Evolutionary conservation across 257 asterid genomes (phyloP).

Genomic region (Haberlea rhodopensis): DNA sequence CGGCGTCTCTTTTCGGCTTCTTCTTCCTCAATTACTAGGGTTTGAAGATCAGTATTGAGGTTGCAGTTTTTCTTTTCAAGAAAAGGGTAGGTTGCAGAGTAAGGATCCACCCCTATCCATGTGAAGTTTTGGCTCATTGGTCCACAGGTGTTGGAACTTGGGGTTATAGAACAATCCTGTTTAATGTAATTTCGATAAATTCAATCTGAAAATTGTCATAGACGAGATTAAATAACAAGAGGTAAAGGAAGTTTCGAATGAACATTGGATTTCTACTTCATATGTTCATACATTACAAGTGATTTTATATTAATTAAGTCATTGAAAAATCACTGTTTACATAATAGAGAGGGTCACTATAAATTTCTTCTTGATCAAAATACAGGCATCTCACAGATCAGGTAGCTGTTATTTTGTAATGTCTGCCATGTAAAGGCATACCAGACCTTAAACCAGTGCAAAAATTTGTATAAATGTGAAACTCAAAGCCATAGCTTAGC

Average conservation of each 20-base stretch:
- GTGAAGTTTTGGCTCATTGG: conserved; percentile 42
- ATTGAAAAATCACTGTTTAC: too few relatives aligned
- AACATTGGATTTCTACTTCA: too few relatives aligned
- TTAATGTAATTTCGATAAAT: background rate
- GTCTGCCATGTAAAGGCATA: too few relatives aligned
- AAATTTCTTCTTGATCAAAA: too few relatives aligned
- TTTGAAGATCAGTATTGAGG: conserved; percentile 31
- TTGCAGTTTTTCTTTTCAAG: conserved; percentile 49
- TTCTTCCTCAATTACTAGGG: conserved; percentile 48
- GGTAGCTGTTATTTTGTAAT: background rate
- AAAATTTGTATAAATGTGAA: background rate
- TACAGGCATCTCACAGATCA: background rate
- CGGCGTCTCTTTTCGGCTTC: conserved; percentile 23
- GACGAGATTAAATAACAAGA: too few relatives aligned
- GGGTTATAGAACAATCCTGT: conserved; percentile 67
- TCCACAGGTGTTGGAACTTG: conserved; percentile 35
- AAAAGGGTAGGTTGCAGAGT: conserved; percentile 46
- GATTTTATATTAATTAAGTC: too few relatives aligned
- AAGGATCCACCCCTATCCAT: conserved; percentile 55
- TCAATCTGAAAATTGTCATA: background rate
- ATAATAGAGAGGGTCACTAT: background rate
- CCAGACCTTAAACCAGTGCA: background rate
- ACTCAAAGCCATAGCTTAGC: background rate
- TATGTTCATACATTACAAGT: too few relatives aligned
- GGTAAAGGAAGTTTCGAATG: too few relatives aligned